Percentiles rank a stretch among this genome's conserved stretches.
Evolutionary conservation across 495 filamentous ascomycete genomes (phyloP).

Genomic region (Penicillium taxi): DNA sequence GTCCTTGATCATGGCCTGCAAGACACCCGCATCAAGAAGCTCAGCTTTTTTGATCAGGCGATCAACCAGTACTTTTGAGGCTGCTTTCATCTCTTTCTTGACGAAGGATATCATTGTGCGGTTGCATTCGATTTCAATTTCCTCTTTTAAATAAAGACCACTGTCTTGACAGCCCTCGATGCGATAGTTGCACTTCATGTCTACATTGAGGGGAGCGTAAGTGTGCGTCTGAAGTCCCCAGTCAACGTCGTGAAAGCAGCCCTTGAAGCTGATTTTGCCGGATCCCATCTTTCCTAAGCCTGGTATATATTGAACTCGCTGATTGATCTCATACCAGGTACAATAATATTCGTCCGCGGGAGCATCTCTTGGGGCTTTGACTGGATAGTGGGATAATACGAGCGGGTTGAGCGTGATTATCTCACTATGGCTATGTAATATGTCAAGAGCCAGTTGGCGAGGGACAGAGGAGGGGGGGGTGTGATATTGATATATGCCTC

Average conservation of each 20-base stretch:
- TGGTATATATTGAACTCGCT: constrained; percentile 66
- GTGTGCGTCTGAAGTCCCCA: constrained; percentile 66
- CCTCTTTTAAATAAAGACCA: constrained; percentile 68
- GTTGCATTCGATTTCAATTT: constrained; percentile 71
- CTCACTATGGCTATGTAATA: constrained; percentile 61
- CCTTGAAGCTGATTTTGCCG: constrained; percentile 64
- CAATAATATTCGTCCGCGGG: constrained; percentile 57
- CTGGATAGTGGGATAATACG: constrained; percentile 58
- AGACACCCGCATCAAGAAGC: constrained; percentile 21
- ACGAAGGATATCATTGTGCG: constrained; percentile 63
- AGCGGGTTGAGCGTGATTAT: constrained; percentile 82
- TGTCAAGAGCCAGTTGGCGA: constrained; percentile 57
- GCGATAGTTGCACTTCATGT: constrained; percentile 61
- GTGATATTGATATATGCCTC: constrained; percentile 54
- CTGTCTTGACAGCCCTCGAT: constrained; percentile 48
- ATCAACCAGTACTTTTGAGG: constrained; percentile 58
- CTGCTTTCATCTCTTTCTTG: constrained; percentile 65
- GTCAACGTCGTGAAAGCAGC: constrained; percentile 61
- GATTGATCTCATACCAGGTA: constrained; percentile 56
- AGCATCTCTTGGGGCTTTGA: constrained; percentile 54
- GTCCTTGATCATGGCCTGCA: constrained; percentile 22
- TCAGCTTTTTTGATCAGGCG: constrained; percentile 54
- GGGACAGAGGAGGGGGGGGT: constrained; percentile 58
- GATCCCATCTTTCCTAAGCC: constrained; percentile 45
- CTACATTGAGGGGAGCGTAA: constrained; percentile 60